Evolutionary conservation across 805 yeast genomes (phyloP), one percentile per base, ranked within the genome.

Genomic region (Hanseniaspora thailandica): DNA sequence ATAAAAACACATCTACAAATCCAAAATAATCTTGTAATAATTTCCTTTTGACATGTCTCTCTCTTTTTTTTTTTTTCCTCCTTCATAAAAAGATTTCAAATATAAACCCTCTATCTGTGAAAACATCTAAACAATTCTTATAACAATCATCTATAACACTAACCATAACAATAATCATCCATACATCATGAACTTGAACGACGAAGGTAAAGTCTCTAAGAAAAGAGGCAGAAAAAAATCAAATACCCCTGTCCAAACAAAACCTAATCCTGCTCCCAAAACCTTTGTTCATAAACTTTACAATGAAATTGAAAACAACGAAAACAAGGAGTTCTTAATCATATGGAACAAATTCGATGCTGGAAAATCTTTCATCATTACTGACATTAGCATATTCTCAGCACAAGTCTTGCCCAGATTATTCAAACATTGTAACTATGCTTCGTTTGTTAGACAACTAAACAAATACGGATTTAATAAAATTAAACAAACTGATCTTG

Each of bases 401-500:
- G 84, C 83, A 58, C 84, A 82, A 49, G 84, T 93, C 13, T 75
- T 93, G 47, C 97, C 97, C 15, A 78, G 81, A 49, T 96, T 90
- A 68, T 93, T 93, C 72, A 90, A 89, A 62, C 98, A 93, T 68
- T 79, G 87, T 55, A 93, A 93, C 69, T 93, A 90, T 69, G 90
- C 97, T 35, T 80, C 89, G 60, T 90, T 90, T 70, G 97, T 90
- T 20, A 77, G 98, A 45, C 98, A 93, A 66, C 73, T 93, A 61
- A 93, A 93, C 74, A 93, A 93, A 68, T 93, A 93, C 64, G 98
- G 90, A 68, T 93, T 93, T 72, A 98, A 93, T 72, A 93, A 93
- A 69, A 95, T 93, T 44, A 86, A 90, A 64, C 73, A 79, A 84
- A 39, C 77, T 73, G 55, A 88, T 81, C 59, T 84, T 78, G 56